A percentile compares a stretch with the other conserved stretches of the same genome.
phyloP scores from a whole-genome alignment of 2,329 filamentous ascomycete genomes.

The Myriosclerotinia curreyana region DNA sequence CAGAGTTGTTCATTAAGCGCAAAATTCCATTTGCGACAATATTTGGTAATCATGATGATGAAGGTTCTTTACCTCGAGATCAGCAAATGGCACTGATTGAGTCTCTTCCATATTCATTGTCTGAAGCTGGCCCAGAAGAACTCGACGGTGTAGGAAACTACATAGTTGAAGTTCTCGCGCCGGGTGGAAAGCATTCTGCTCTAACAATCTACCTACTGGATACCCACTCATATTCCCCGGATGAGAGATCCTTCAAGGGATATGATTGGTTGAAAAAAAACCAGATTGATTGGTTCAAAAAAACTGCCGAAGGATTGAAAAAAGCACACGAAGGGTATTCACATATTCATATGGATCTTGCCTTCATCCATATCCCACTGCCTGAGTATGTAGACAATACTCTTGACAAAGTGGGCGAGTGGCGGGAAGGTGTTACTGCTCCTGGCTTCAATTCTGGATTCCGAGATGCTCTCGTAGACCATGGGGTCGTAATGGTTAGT shows the following conservation, averaged over 20 bases:
- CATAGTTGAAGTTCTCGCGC: constrained; percentile 82
- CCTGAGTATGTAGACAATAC: constrained; percentile 74
- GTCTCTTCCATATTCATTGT: constrained; percentile 83
- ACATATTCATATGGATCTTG: constrained; percentile 89
- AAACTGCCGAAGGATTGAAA: constrained; percentile 70
- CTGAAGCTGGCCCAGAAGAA: constrained; percentile 75
- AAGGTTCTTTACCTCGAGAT: constrained; percentile 68
- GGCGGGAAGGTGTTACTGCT: constrained; percentile 81
- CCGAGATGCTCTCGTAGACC: constrained; percentile 79
- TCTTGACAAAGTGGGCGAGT: constrained; percentile 64
- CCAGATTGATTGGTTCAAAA: constrained; percentile 92
- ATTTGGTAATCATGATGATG: constrained; percentile 97
- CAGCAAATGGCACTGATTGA: constrained; percentile 84
- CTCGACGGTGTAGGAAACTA: constrained; percentile 95
- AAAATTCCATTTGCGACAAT: constrained; percentile 92
- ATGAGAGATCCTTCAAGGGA: constrained; percentile 82
- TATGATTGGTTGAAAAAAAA: constrained; percentile 97
- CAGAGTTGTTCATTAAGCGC: constrained; percentile 76
- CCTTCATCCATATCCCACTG: constrained; percentile 95
- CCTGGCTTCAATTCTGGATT: constrained; percentile 91
- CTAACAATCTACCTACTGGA: constrained; percentile 94
- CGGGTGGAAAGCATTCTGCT: constrained; percentile 78
- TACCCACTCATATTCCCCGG: constrained; percentile 85
- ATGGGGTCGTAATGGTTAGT: constrained; percentile 82
- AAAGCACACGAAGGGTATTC: constrained; percentile 79